phyloP scores from a whole-genome alignment of 192 early-diverging fungal genomes.

The Dissophora globulifera region DNA sequence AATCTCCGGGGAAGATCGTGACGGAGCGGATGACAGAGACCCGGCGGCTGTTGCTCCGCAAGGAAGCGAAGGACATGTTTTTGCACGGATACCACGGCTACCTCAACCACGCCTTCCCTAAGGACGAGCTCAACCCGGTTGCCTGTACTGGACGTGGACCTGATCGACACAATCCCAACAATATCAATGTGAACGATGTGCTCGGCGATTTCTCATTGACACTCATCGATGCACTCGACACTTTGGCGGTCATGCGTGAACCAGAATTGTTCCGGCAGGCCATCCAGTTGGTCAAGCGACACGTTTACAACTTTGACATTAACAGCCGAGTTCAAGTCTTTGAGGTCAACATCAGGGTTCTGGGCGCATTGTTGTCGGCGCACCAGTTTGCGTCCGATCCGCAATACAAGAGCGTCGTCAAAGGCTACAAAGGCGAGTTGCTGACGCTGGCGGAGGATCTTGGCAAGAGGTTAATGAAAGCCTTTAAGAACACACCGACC shows the following conservation, averaged over 20 bases:
- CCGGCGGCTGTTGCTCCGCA: slow-evolving; percentile 34
- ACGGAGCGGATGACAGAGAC: slow-evolving; percentile 39
- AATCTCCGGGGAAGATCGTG: slow-evolving; percentile 29
- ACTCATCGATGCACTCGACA: slow-evolving; percentile 92
- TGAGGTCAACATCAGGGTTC: slow-evolving; percentile 91
- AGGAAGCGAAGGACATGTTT: slow-evolving; percentile 71
- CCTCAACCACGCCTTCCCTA: slow-evolving; percentile 86
- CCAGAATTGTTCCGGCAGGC: slow-evolving; percentile 26
- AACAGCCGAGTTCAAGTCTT: slow-evolving; percentile 95
- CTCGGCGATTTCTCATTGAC: slow-evolving; percentile 94
- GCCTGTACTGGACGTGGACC: slow-evolving; percentile 79
- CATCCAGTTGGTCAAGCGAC: slow-evolving; percentile 70
- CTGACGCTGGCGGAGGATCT: slow-evolving; percentile 82
- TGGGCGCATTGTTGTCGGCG: slow-evolving; percentile 90
- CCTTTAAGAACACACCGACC: slow-evolving; percentile 83
- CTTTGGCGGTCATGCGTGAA: slow-evolving; percentile 70
- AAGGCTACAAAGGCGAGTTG: slow-evolving; percentile 83
- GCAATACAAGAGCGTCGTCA: slow-evolving; percentile 64
- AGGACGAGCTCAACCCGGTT: slow-evolving; percentile 92
- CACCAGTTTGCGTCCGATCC: slow-evolving; percentile 86
- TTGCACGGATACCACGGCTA: slow-evolving; percentile 84
- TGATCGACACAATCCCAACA: slow-evolving; percentile 68
- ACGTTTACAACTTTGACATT: slow-evolving; percentile 79
- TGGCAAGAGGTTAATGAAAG: slow-evolving; percentile 85
- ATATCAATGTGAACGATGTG: slow-evolving; percentile 88